A percentile compares a stretch with the other conserved stretches of the same genome.
These are phyloP conservation scores for barley (Hordeum vulgare) DNA, from an alignment of 176 grass and related monocot genomes.

Conservation along the genomic window DNA sequence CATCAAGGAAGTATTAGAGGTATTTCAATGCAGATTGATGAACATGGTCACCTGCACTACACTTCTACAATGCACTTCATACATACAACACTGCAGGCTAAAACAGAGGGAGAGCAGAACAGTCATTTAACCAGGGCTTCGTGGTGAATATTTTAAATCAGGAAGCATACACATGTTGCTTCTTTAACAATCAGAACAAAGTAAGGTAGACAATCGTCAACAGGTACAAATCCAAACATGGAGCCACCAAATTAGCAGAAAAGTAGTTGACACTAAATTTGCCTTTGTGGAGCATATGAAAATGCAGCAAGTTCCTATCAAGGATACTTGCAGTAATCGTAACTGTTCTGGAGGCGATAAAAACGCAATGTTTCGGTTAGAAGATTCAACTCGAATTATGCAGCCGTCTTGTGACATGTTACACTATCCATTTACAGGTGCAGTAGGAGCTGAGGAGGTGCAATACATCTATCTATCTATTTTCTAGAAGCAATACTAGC, in stretches of 20 bases:
- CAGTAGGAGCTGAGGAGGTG: no score
- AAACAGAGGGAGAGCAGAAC: not conserved
- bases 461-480: no score
- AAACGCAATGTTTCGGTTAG: not conserved
- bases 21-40: not conserved
- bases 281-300: not conserved
- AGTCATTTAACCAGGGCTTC: not conserved
- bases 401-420: no score
- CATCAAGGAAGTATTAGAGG: slow-evolving; percentile 9
- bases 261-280: not conserved
- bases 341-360: not conserved
- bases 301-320: not conserved
- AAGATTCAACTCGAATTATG: not conserved
- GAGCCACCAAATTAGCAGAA: not conserved
- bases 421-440: no score
- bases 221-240: not conserved
- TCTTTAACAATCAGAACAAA: not conserved
- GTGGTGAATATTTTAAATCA: not conserved
- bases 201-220: not conserved
- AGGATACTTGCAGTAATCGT: not conserved
- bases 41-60: not conserved
- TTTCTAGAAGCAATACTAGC: no score
- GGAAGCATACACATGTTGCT: not conserved
- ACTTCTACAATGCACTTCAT: not conserved
- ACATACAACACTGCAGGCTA: not conserved